Evolutionary conservation across 208 protist genomes (phyloP), one percentile per base, ranked within the genome.

Genomic region (Strigomonas galati): DNA sequence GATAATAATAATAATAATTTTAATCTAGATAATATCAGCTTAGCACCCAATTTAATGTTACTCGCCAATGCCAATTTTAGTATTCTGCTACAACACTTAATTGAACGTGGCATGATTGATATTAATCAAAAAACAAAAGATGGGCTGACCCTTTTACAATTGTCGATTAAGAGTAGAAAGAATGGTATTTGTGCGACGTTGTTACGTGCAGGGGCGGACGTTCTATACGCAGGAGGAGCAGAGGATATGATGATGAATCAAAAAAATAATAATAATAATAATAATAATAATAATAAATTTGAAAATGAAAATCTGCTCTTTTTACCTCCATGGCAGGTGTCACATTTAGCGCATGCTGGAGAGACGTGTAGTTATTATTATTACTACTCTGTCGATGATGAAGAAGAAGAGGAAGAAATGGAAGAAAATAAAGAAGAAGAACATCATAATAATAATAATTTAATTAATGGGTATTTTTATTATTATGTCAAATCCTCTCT

Each of bases 61-160:
- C 1, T 19, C 10, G 40, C 15, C 9, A 46, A 46, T 15, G 15
- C 40, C 9, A 46, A 46, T 19, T 46, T 46, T 15, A 46, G 15
- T 19, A 46, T 46, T 19, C 40, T 46, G 40, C 14, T 46, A 15
- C 40, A 46, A 15, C 40, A 46, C 40, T 15, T 46, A 1, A 46
- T 46, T 46, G 40, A 46, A 15, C 6, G 19, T 4, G 40, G 15
- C 1, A 46, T 46, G 40, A 19, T 46, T 9, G 14, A 46, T 15
- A 46, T 46, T 46, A 9, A 46, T 46, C 40, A 46, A 46, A 46
- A 46, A 19, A 46, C 40, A 46, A 46, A 46, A 46, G 40, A 46
- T 17, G 40, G 40, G 3, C 40, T 46, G 12, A 46, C 40, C 10
- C 40, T 46, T 4, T 46, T 46, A 15, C 40, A 46, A 15, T 15